These are phyloP conservation scores for Handroanthus guayacan DNA, from an alignment of 257 asterid genomes.

Conservation along the genomic window DNA sequence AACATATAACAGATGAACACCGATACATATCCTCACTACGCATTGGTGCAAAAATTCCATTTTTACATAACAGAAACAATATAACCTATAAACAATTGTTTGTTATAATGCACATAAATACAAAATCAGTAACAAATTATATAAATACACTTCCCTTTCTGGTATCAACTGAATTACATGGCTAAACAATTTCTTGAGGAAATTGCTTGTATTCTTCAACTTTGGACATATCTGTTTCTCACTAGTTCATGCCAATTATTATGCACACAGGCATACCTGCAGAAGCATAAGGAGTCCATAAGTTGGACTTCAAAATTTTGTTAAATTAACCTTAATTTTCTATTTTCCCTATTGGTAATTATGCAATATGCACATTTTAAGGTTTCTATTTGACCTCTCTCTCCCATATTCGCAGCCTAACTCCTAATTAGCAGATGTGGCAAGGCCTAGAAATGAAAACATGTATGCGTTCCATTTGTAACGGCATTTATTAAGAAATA, in stretches of 20 bases:
- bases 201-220: slow-evolving; percentile 21
- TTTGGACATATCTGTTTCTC: slow-evolving; percentile 29
- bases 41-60: no score
- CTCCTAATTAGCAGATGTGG: background rate
- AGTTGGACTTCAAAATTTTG: background rate
- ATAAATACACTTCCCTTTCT: slow-evolving; percentile 21
- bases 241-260: slow-evolving; percentile 27
- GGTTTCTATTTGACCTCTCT: background rate
- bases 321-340: background rate
- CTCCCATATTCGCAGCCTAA: background rate
- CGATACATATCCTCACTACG: no score
- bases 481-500: background rate
- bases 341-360: background rate
- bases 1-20: no score
- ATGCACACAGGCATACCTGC: slow-evolving; percentile 41
- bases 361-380: background rate
- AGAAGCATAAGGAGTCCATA: background rate
- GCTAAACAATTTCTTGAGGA: slow-evolving; percentile 20
- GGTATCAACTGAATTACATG: slow-evolving; percentile 23
- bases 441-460: background rate
- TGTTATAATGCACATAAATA: no score
- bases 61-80: no score
- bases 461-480: background rate
- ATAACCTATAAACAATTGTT: no score
- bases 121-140: no score